phyloP scores from a whole-genome alignment of 1,139 yeast species.

The Magnusiomyces ingens region DNA sequence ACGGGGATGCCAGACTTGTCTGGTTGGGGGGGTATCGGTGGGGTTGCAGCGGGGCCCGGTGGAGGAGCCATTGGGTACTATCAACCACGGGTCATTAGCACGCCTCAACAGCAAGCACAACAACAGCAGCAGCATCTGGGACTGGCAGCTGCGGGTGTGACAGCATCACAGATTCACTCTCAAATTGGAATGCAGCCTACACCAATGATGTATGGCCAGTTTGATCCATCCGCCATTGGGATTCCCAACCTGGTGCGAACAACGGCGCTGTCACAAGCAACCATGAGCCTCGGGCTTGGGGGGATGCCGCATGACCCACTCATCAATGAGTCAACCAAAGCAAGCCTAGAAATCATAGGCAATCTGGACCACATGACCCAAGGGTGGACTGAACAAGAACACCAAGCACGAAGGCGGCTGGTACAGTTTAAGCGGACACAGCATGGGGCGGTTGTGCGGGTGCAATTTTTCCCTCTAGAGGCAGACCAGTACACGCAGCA shows the following conservation, averaged over 20 bases:
- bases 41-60: not conserved
- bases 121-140: not conserved
- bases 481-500: constrained; percentile 29
- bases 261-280: constrained; percentile 28
- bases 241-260: constrained; percentile 28
- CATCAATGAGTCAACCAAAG: constrained; percentile 22
- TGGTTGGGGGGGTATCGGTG: constrained; percentile 2
- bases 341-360: constrained; percentile 32
- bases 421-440: constrained; percentile 34
- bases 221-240: constrained; percentile 7
- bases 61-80: not conserved
- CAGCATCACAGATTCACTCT: constrained; percentile 8
- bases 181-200: constrained; percentile 8
- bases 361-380: constrained; percentile 32
- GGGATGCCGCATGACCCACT: constrained; percentile 17
- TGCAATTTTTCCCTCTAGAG: constrained; percentile 31
- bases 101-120: not conserved
- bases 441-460: constrained; percentile 32
- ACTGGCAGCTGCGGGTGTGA: not conserved
- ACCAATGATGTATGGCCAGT: constrained; percentile 10
- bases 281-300: constrained; percentile 24
- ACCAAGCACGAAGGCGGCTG: constrained; percentile 30
- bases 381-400: constrained; percentile 31
- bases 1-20: not conserved
- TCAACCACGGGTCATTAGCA: not conserved